Evolutionary conservation across 129 eudicot species (phyloP).

Genomic region (Gnaphalium uliginosum): DNA sequence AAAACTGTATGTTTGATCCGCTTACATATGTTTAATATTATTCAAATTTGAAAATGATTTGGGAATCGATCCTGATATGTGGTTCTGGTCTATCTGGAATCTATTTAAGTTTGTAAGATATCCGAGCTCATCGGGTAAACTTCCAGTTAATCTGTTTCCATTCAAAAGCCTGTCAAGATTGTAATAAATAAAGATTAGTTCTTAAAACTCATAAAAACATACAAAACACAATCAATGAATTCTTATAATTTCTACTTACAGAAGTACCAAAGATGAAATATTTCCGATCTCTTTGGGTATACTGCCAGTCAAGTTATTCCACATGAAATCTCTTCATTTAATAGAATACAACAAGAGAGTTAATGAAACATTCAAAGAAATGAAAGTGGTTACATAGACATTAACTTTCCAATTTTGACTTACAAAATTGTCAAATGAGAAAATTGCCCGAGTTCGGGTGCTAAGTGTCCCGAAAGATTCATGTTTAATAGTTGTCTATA

Average conservation of each 20-base stretch:
- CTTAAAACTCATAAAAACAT: not conserved
- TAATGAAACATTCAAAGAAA: conserved; percentile 12
- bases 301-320: conserved; percentile 69
- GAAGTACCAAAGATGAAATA: conserved; percentile 54
- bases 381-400: not conserved
- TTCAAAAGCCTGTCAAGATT: conserved; percentile 70
- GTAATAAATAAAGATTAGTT: conserved; percentile 2
- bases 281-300: conserved; percentile 81
- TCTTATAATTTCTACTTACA: conserved; percentile 47
- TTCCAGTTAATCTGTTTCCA: conserved; percentile 69
- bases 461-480: conserved; percentile 80
- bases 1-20: conserved; percentile 8
- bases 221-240: not conserved
- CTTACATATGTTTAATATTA: conserved; percentile 69
- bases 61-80: conserved; percentile 78
- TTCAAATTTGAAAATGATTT: conserved; percentile 64
- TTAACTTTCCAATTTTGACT: conserved; percentile 31
- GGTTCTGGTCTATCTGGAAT: conserved; percentile 74
- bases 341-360: conserved; percentile 14
- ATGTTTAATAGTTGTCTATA: conserved; percentile 61
- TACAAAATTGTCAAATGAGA: conserved; percentile 66
- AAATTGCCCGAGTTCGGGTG: conserved; percentile 83
- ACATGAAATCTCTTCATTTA: conserved; percentile 71
- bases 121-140: conserved; percentile 79
- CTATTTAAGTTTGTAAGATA: conserved; percentile 53